Evolutionary conservation across 768 basidiomycete species (phyloP).

Genomic region (Trametes gibbosa): DNA sequence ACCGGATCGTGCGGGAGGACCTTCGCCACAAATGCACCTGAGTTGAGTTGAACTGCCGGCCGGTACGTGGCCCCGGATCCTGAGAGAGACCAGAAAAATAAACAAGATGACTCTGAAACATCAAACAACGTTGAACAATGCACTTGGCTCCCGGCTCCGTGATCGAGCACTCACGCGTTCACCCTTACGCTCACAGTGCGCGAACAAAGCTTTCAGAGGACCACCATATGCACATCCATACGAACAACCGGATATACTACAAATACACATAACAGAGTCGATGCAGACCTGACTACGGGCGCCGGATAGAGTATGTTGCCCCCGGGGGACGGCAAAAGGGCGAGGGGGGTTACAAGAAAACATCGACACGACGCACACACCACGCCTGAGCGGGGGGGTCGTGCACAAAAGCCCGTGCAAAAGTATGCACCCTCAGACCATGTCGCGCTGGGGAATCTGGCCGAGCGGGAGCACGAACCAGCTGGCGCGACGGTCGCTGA

Average conservation of each 20-base stretch:
- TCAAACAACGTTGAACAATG: too few relatives aligned
- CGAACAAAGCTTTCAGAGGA: conserved; percentile 1
- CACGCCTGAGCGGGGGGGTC: background rate
- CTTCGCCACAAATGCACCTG: too few relatives aligned
- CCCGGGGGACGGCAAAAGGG: conserved; percentile 4
- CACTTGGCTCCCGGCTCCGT: too few relatives aligned
- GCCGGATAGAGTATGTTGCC: conserved; percentile 12
- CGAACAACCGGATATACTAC: conserved; percentile 6
- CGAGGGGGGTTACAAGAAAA: conserved; percentile 5
- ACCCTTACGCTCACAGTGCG: background rate
- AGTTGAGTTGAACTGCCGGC: too few relatives aligned
- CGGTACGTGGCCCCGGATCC: too few relatives aligned
- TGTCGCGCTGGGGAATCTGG: conserved; percentile 24
- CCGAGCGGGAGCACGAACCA: conserved; percentile 44
- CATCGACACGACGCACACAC: background rate
- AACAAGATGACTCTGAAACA: too few relatives aligned
- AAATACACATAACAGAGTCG: conserved; percentile 4
- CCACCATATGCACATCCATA: background rate
- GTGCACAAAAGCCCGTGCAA: background rate
- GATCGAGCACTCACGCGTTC: too few relatives aligned
- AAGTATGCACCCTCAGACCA: background rate
- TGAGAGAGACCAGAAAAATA: too few relatives aligned
- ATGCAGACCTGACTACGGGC: background rate
- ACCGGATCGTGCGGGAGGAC: too few relatives aligned
- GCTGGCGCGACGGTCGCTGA: conserved; percentile 32